Conservation (phyloP, 2,329 filamentous ascomycete genomes). For the Diaporthe caulivora region DNA sequence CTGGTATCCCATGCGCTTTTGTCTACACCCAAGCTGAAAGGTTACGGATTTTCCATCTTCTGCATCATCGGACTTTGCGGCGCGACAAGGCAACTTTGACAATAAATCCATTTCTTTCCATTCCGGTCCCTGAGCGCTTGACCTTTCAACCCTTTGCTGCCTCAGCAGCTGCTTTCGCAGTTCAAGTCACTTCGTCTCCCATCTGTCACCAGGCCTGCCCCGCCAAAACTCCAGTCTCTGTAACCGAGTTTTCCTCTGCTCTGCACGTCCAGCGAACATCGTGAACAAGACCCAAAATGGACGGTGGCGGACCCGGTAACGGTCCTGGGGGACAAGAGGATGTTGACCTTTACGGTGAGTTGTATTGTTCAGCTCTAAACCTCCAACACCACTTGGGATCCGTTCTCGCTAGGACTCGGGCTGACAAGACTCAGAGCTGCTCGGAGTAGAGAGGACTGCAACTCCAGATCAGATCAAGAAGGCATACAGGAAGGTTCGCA, state of each 20-base stretch:
- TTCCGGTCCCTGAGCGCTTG: not conserved
- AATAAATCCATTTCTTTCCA: not conserved
- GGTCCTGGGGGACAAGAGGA: constrained; percentile 55
- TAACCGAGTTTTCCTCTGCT: constrained; percentile 16
- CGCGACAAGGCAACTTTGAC: not conserved
- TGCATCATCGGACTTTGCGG: constrained; percentile 23
- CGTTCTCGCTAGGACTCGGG: not conserved
- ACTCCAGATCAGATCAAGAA: constrained; percentile 90
- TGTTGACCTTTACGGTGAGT: constrained; percentile 68
- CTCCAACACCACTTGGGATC: not conserved
- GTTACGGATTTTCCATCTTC: constrained; percentile 11
- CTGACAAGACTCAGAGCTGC: constrained; percentile 66
- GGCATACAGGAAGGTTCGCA: constrained; percentile 89
- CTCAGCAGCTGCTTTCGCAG: not conserved
- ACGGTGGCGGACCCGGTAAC: constrained; percentile 42
- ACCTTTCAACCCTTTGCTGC: not conserved
- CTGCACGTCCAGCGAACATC: not conserved
- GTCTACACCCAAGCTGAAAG: constrained; percentile 21
- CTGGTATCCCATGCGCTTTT: constrained; percentile 11
- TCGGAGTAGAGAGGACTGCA: constrained; percentile 80
- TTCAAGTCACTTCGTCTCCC: not conserved
- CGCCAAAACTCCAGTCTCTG: constrained; percentile 31
- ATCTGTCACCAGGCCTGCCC: constrained; percentile 23
- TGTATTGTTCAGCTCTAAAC: not conserved
- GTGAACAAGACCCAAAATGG: constrained; percentile 41